Evolutionary conservation across 2,329 filamentous ascomycete species (phyloP), one percentile per base, ranked within the genome.

Genomic region (Myriosclerotinia scirpicola): DNA sequence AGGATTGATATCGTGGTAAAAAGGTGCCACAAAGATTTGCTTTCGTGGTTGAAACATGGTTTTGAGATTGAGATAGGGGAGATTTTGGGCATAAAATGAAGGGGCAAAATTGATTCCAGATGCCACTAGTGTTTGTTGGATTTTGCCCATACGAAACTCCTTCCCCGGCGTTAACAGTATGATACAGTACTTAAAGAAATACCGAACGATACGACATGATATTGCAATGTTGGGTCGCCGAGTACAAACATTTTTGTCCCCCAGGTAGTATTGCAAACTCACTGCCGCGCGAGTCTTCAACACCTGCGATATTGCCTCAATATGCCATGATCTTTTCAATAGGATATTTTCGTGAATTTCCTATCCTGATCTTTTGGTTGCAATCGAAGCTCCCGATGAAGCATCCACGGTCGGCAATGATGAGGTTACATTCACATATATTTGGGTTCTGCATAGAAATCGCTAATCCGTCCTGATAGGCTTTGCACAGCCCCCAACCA

Each of bases 1-100:
- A 36, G 4, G 7, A 8, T 46, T n/a, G 3, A 22, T 48, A 15
- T 48, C 26, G 42, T 36, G 15, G 26, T 56, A 26, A 7, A 11
- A 26, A 14, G n/a, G 36, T 26, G 54, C 8, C 14, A 56, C 54
- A 26, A 26, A 42, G n/a, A 42, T 26, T 56, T 11, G 36, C 36
- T 55, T 55, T 56, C 54, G 54, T 56, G 54, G 54, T 59, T n/a
- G 12, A 36, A 48, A 34, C 26, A 26, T 59, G 56, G 26, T 36
- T 30, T 46, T n/a, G 22, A n/a, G 2, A 9, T 42, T 59, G 17
- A 59, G 42, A 59, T 11, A 22, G 42, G 46, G 22, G 20, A 22
- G 11, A 59, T 36, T 6, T 59, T 46, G 26, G 26, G 46, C 6
- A 36, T 20, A 56, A 56, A 5, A 26, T 42, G 6, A n/a, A 56